Base-by-base conservation (phyloP, 129 eudicot genomes). In the Pseudognaphalium luteoalbum region DNA sequence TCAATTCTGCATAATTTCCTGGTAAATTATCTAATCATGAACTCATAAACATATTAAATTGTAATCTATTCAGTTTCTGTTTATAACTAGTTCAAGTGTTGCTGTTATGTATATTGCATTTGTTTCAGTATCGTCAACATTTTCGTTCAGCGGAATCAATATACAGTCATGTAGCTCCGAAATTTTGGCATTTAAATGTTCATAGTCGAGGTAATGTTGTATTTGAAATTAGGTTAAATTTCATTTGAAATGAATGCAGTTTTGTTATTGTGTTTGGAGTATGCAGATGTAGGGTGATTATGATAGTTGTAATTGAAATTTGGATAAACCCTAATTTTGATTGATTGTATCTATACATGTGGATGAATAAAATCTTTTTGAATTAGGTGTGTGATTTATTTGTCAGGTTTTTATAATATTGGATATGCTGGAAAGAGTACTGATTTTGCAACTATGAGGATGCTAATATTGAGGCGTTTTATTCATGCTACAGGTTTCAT, bases 401-500 rank as follows among this genome's bases (percentile, higher is more conserved):
- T 56, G 78, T 66, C 85, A 86, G 91, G 69, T 70, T 74, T 80
- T 3, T 76, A 83, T 73, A 68, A 78, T 47, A 74, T 62, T 77
- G 76, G 78, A 75, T 72, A 19, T 50, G 64, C 66, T 74, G 79
- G 68, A 75, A 78, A 75, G 59, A 81, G 61, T 54, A 61, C 72
- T 51, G 87, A 77, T 22, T 74, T 85, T 83, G 80, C 75, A 65
- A 74, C 71, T 71, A 67, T 66, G 50, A 80, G 86, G 25, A 57
- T 79, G 72, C 74, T 79, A 47, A 35, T 58, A 6, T 73, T 51
- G 19, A 88, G 78, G 85, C 92, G 92, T 16, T 78, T 69, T 75
- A 79, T 88, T 70, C 98, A 93, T 83, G 90, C 92, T 78, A 93
- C 98, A 93, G 98, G 98, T 93, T 79, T 72, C 71, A 32, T 67